phyloP scores from a whole-genome alignment of 1,284 basidiomycete species.

The Rhodotorula sp. region DNA sequence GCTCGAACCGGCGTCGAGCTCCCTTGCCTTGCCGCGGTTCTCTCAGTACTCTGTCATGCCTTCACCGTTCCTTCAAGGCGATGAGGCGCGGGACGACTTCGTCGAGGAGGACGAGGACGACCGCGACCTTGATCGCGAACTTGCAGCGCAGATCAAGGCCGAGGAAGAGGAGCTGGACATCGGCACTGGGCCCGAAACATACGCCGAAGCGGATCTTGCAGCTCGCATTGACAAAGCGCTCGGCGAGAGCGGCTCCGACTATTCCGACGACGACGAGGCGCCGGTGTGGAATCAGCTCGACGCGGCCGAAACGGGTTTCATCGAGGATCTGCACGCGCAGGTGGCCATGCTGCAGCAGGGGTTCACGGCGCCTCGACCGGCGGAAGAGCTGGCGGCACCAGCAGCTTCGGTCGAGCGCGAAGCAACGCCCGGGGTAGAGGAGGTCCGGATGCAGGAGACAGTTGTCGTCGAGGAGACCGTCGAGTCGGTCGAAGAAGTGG shows the following conservation, averaged over 20 bases:
- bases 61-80: neutral
- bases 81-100: neutral
- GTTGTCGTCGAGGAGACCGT: too few species aligned
- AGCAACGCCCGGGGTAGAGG: too few species aligned
- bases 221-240: neutral
- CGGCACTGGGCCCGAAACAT: neutral
- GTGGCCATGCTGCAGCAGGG: neutral
- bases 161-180: neutral
- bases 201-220: neutral
- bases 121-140: neutral
- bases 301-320: neutral
- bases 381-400: too few species aligned
- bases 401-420: neutral
- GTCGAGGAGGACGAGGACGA: neutral
- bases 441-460: too few species aligned
- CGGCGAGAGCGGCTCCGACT: neutral
- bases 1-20: neutral
- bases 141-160: neutral
- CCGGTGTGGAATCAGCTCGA: neutral
- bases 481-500: too few species aligned
- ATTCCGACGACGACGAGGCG: neutral
- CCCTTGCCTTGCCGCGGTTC: neutral
- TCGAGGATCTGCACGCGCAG: neutral
- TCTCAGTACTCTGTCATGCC: constrained; percentile 16
- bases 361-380: neutral